These are phyloP conservation scores for Ceratocystis diversiconidia DNA, from an alignment of 2,329 filamentous ascomycete species.

Conservation along the genomic window DNA sequence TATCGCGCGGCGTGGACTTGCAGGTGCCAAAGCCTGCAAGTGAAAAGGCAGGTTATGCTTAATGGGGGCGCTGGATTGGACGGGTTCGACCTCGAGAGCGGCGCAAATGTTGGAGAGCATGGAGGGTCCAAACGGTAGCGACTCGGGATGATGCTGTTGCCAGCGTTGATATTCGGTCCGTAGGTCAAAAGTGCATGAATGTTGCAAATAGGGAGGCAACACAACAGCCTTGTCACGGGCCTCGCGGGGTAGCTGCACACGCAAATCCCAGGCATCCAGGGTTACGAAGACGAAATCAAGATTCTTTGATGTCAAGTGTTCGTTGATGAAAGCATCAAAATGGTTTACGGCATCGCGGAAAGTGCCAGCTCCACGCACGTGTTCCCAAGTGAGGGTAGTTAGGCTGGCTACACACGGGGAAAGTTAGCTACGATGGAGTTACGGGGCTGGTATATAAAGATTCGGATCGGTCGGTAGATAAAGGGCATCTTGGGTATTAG, in stretches of 20 bases:
- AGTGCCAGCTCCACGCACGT: conserved; percentile 91
- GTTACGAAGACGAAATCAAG: conserved; percentile 97
- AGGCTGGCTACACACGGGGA: conserved; percentile 54
- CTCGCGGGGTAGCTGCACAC: conserved; percentile 92
- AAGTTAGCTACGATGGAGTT: background rate
- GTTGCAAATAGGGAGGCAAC: conserved; percentile 88
- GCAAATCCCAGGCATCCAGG: conserved; percentile 94
- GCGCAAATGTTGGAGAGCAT: conserved; percentile 96
- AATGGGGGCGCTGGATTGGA: conserved; percentile 93
- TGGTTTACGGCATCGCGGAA: conserved; percentile 94
- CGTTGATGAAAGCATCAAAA: conserved; percentile 84
- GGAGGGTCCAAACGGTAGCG: conserved; percentile 86
- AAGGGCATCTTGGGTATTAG: conserved; percentile 14
- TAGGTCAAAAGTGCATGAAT: conserved; percentile 92
- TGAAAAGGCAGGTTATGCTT: conserved; percentile 98
- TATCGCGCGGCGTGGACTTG: conserved; percentile 89
- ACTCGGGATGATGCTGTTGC: conserved; percentile 97
- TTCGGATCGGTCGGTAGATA: background rate
- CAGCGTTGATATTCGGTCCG: conserved; percentile 96
- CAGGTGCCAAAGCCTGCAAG: conserved; percentile 85
- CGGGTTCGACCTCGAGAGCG: conserved; percentile 91
- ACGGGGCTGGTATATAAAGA: conserved; percentile 7
- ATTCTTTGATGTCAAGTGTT: conserved; percentile 81
- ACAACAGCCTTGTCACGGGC: conserved; percentile 97
- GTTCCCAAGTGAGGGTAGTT: conserved; percentile 96